Evolutionary conservation across 108 stramenopile species (phyloP), one percentile per base, ranked within the genome.

Genomic region (Pseudonitzschia multistriata): DNA sequence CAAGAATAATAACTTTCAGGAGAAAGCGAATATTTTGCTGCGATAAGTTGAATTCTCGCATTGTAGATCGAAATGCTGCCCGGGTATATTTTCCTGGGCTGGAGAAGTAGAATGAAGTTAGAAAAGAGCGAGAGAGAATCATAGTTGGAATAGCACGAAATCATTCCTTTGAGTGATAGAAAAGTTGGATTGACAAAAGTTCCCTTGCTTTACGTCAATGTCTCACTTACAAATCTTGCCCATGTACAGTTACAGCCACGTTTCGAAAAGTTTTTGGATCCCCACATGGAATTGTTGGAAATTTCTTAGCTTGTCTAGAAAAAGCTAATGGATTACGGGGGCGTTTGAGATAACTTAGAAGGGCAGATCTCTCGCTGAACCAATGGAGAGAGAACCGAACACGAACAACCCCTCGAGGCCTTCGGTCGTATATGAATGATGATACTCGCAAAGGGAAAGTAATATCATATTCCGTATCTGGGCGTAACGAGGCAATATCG

Each of bases 201-300:
- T n/a, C n/a, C n/a, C n/a, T n/a, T n/a, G n/a, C n/a, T n/a, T 45
- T 17, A 13, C 10, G 10, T 5, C 10, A 39, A 7, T 7, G 37
- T 10, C 2, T 45, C 13, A 45, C 42, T 45, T 45, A 45, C 42
- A 86, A 77, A 63, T 86, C 79, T 56, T 70, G 53, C 27, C 85
- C 85, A 50, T 86, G 77, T 7, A 81, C 71, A 49, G 85, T 86
- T 15, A 83, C 66, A 5, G 85, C 85, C 8, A 86, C 73, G 57
- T 84, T 84, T 10, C 84, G 74, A 54, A 85, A 85, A 5, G 84
- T 79, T 71, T 81, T 84, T 11, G 84, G 80, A 34, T 85, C 84
- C 15, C 76, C 84, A 69, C 84, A 85, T 0, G 80, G 84, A 59
- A 85, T 79, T 1, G 80, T 79, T 10, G 80, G 79, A 42, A 65